phyloP scores from a whole-genome alignment of 2,329 filamentous ascomycete genomes.

The Fusarium pseudoanthophilum region DNA sequence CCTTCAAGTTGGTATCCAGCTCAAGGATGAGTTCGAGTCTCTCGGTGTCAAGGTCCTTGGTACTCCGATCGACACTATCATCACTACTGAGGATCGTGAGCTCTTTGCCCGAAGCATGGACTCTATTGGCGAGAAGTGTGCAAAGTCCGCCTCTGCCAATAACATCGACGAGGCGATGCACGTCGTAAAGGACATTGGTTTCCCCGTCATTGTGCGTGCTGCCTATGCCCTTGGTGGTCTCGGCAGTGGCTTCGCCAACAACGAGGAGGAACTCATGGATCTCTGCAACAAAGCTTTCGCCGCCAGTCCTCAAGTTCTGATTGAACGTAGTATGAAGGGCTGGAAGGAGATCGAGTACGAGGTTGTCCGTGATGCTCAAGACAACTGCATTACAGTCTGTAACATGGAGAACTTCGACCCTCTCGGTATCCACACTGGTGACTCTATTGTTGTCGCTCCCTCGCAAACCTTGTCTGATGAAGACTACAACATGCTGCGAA shows the following conservation, averaged over 20 bases:
- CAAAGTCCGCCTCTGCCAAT: constrained; percentile 93
- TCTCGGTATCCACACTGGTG: constrained; percentile 96
- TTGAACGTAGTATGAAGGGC: constrained; percentile 98
- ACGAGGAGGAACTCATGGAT: constrained; percentile 82
- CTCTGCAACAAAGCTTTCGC: constrained; percentile 96
- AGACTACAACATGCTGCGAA: constrained; percentile 99
- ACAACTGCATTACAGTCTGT: constrained; percentile 99
- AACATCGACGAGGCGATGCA: constrained; percentile 87
- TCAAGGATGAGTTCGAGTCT: constrained; percentile 94
- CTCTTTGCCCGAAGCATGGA: constrained; percentile 98
- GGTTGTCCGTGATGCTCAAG: constrained; percentile 91
- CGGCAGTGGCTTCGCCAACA: constrained; percentile 93
- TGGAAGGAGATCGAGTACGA: constrained; percentile 99
- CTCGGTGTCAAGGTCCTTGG: constrained; percentile 95
- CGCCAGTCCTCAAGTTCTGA: constrained; percentile 93
- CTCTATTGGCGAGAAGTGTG: constrained; percentile 96
- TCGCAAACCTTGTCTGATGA: constrained; percentile 97
- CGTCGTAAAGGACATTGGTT: constrained; percentile 92
- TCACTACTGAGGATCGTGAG: constrained; percentile 97
- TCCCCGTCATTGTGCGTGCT: constrained; percentile 95
- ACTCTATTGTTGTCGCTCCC: constrained; percentile 97
- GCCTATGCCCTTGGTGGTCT: constrained; percentile 96
- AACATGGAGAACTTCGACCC: constrained; percentile 99
- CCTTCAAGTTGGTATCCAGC: constrained; percentile 93
- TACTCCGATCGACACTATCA: constrained; percentile 97